phyloP scores from a whole-genome alignment of 805 yeast species.

The Candida chilensis region DNA sequence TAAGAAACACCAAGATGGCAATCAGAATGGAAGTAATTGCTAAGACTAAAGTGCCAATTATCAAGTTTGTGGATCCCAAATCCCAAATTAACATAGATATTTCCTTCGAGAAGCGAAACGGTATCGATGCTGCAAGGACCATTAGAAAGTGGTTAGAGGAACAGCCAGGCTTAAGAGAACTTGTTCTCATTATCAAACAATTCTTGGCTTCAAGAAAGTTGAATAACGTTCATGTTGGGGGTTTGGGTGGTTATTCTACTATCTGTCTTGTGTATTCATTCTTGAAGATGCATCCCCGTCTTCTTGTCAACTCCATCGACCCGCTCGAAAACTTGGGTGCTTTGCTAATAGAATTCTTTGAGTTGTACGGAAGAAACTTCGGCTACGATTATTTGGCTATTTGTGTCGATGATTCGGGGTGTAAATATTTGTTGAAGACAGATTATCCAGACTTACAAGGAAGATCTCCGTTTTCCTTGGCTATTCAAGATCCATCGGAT shows the following conservation, averaged over 20 bases:
- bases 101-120: constrained; percentile 81
- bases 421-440: constrained; percentile 56
- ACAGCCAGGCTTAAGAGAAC: constrained; percentile 74
- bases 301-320: constrained; percentile 56
- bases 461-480: constrained; percentile 51
- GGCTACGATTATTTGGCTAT: constrained; percentile 76
- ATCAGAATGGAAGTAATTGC: constrained; percentile 77
- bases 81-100: constrained; percentile 76
- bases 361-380: constrained; percentile 82
- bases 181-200: constrained; percentile 77
- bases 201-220: constrained; percentile 70
- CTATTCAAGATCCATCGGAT: constrained; percentile 88
- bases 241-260: constrained; percentile 91
- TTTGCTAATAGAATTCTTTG: constrained; percentile 83
- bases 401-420: constrained; percentile 44
- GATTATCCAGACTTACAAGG: constrained; percentile 41
- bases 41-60: constrained; percentile 87
- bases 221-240: constrained; percentile 88
- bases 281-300: constrained; percentile 68
- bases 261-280: constrained; percentile 80
- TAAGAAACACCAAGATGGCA: constrained; percentile 56
- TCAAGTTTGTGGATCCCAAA: constrained; percentile 73
- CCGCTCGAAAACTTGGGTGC: constrained; percentile 77
- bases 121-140: constrained; percentile 71
- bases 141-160: constrained; percentile 66